Base-by-base conservation (phyloP, 1,284 basidiomycete species). In the Boletus mariae region DNA sequence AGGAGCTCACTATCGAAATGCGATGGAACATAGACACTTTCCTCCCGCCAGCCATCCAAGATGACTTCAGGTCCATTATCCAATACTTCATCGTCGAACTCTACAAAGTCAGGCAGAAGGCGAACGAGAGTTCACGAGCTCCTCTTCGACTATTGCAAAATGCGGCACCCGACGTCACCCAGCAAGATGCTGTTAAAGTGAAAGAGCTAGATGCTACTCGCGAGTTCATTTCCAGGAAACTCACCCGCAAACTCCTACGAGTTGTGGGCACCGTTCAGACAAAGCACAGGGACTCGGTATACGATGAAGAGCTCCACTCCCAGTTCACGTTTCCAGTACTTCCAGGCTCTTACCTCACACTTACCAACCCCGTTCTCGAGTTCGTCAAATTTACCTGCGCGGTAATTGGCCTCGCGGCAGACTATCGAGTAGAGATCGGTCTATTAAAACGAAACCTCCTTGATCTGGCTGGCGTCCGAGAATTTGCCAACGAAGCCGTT, bases 1-100 rank as follows among this genome's bases (percentile, higher is more conserved):
- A 85, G 41, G 80, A 83, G 46, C 73, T 90, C 17, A 73, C 80
- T 2, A 77, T 97, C 53, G 90, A 94, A 63, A 94, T 95, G 90
- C 82, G 85, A 57, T 99, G 96, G 95, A 99, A 99, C 69, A 92
- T 99, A 57, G 82, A 89, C 56, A 82, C 83, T 0, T 98, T 98
- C 78, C 82, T 99, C 9, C 96, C 97, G 0, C 80, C 80, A 0
- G 85, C 86, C 5, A 76, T 96, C 31, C 95, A 96, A 63, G 74
- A 79, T 10, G 83, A 94, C 58, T 98, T 99, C 64, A 78, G 80
- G 51, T 71, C 78, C 11, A 78, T 85, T 40, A 75, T 98, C 17
- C 90, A 91, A 43, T 86, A 83, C 66, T 98, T 92, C 74, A 88
- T 98, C 55, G 80, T 91, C 55, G 90, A 94, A 62, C 77, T 98